These are phyloP conservation scores for Coix lacrymajobi DNA, from an alignment of 176 grass and related monocot genomes.

Conservation along the genomic window DNA sequence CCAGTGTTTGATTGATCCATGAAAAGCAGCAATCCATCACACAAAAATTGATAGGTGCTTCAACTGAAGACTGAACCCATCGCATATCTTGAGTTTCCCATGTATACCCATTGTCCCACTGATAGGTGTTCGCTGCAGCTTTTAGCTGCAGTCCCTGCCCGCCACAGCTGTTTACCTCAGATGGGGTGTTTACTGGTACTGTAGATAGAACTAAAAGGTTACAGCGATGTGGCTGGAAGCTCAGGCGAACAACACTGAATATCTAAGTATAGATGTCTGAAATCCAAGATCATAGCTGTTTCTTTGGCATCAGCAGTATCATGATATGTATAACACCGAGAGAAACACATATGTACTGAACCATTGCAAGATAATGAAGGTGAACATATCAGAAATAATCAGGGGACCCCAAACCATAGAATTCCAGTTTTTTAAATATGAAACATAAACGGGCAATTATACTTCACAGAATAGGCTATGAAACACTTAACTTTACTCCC, in stretches of 20 bases:
- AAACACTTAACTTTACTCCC: background rate
- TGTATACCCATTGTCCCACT: background rate
- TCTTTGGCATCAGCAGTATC: background rate
- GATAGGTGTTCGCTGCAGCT: background rate
- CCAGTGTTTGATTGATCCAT: background rate
- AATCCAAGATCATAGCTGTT: background rate
- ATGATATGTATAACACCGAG: background rate
- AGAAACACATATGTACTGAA: background rate
- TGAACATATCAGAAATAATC: constrained; percentile 21
- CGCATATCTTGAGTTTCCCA: constrained; percentile 38
- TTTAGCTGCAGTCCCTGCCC: too few species aligned
- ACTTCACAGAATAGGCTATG: background rate
- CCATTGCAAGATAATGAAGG: constrained; percentile 39
- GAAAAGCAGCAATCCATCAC: constrained; percentile 22
- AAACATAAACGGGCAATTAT: background rate
- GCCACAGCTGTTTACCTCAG: too few species aligned
- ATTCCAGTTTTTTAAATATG: background rate
- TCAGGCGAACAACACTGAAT: background rate
- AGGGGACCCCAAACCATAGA: background rate
- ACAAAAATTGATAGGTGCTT: constrained; percentile 40
- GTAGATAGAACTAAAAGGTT: too few species aligned
- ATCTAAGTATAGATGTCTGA: background rate
- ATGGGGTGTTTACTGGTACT: too few species aligned
- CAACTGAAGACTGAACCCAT: constrained; percentile 38
- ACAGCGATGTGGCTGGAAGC: background rate